A percentile compares a stretch with the other conserved stretches of the same genome.
phyloP scores from a whole-genome alignment of 768 basidiomycete species.

The Calocera viscosa region DNA sequence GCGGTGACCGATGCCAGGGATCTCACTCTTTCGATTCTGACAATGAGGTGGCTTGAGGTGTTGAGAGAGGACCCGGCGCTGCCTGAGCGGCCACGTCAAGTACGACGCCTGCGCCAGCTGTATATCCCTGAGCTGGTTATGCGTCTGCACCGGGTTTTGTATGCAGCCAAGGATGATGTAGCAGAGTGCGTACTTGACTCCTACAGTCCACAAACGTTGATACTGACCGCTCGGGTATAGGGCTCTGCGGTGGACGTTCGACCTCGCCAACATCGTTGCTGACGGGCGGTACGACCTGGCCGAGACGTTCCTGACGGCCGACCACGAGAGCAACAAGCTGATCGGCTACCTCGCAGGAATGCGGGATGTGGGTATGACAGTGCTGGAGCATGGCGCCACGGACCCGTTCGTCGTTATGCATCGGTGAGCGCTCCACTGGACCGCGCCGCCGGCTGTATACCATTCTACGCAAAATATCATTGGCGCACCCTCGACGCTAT shows the following conservation, averaged over 20 bases:
- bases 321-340: constrained; percentile 46
- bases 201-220: background rate
- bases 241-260: constrained; percentile 60
- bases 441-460: background rate
- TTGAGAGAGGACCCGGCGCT: background rate
- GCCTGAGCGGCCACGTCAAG: constrained; percentile 41
- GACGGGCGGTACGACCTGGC: constrained; percentile 78
- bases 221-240: constrained; percentile 29
- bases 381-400: constrained; percentile 60
- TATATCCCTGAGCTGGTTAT: constrained; percentile 84
- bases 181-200: constrained; percentile 43
- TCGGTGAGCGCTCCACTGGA: background rate
- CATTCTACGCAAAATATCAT: background rate
- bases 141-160: constrained; percentile 63
- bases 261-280: constrained; percentile 73
- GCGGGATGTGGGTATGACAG: constrained; percentile 54
- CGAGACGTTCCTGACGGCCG: constrained; percentile 55
- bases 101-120: constrained; percentile 72
- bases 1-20: background rate
- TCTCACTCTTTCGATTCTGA: background rate
- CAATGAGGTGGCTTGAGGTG: constrained; percentile 1
- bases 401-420: constrained; percentile 51
- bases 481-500: background rate
- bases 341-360: constrained; percentile 65
- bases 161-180: constrained; percentile 48